Base-by-base conservation (phyloP, 768 basidiomycete species). In the Russula compacta region DNA sequence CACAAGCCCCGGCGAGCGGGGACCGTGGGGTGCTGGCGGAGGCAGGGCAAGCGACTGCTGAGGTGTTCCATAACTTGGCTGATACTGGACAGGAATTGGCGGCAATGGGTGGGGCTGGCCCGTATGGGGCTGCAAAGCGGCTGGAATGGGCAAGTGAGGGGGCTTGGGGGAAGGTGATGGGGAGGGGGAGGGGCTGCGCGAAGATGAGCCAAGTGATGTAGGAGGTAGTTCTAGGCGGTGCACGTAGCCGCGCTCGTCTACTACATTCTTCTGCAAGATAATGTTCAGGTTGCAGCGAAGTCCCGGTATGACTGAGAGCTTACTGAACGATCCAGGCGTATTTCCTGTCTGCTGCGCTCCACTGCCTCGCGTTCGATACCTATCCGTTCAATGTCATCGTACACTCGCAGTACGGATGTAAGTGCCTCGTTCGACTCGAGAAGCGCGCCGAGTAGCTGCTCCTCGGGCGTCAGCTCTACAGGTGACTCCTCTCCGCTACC, bases 331-430 rank as follows among this genome's bases (percentile, higher is more conserved):
- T 85, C 84, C 73, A 91, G 80, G 64, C 79, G 79, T 3, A 75
- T 78, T 44, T 92, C 87, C 64, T 78, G 83, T 68, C 77, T 78
- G 69, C 90, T 93, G 61, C 83, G 75, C 66, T 91, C 84, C 66
- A 89, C 80, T 2, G 81, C 80, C 66, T 81, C 78, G 21, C 82
- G 74, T 71, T 89, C 73, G 56, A 80, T 67, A 19, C 72, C 89
- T 17, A 92, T 77, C 21, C 84, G 77, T 64, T 85, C 79, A 39
- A 92, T 74, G 67, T 95, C 92, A 11, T 92, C 87, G 66, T 92
- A 85, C 68, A 89, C 82, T 53, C 79, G 76, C 59, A 94, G 70
- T 2, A 84, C 87, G 40, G 82, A 84, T 3, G 85, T 63, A 29
- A 95, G 77, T 48, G 84, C 83, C 56, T 78, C 84, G 69, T 94